Conservation (phyloP, 73 alveolate species). For the Effrenium voratum region DNA sequence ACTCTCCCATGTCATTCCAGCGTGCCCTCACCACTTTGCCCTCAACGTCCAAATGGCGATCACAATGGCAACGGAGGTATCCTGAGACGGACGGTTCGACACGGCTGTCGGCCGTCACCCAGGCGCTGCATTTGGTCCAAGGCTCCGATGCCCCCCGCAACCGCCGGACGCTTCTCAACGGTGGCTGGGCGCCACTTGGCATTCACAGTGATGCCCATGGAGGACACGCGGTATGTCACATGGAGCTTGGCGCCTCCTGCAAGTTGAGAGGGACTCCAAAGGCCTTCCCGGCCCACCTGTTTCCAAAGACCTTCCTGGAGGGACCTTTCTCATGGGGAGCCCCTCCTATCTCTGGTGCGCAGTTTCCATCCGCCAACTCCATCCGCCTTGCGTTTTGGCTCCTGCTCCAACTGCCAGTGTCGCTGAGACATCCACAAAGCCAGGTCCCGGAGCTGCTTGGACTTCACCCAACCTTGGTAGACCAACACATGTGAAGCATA, state of each 20-base stretch:
- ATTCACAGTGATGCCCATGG: neutral
- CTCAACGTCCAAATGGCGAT: conserved; percentile 78
- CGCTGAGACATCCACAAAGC: neutral
- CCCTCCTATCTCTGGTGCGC: too few relatives aligned
- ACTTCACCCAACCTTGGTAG: conserved; percentile 12
- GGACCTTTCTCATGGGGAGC: too few relatives aligned
- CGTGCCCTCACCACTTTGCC: conserved; percentile 52
- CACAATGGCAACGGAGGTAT: conserved; percentile 6
- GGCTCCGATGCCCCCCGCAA: conserved; percentile 40
- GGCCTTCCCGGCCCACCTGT: too few relatives aligned
- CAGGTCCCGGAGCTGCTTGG: conserved; percentile 5
- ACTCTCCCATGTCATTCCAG: conserved; percentile 88
- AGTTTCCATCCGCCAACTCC: too few relatives aligned
- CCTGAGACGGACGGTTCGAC: neutral
- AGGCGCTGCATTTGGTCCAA: neutral
- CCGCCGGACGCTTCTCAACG: conserved; percentile 25
- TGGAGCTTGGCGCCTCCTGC: conserved; percentile 62
- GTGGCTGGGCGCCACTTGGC: conserved; percentile 37
- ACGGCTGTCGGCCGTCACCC: neutral
- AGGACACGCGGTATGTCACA: conserved; percentile 1
- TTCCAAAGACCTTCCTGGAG: too few relatives aligned
- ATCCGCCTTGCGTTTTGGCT: too few relatives aligned
- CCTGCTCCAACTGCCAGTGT: conserved; percentile 71
- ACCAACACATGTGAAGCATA: neutral
- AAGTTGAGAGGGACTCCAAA: too few relatives aligned